Conservation (phyloP, 2,329 filamentous ascomycete genomes). For the Botrytis galanthina region DNA sequence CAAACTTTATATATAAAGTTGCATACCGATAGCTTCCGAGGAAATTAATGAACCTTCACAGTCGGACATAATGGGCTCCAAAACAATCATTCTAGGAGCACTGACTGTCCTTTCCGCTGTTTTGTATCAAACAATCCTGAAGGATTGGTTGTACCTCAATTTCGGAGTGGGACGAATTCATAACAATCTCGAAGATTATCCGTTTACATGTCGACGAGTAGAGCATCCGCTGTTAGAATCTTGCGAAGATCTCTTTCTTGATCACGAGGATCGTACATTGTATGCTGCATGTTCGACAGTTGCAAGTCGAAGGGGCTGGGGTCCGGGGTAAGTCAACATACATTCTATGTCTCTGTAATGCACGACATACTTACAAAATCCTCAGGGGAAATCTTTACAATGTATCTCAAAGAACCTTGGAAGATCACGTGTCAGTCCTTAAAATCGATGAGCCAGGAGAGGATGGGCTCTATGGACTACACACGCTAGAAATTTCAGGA, state of each 20-base stretch:
- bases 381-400: background rate
- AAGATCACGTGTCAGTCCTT: conserved; percentile 12
- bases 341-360: background rate
- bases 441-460: conserved; percentile 31
- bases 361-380: background rate
- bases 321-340: background rate
- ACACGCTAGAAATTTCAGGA: conserved; percentile 26
- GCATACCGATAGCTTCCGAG: background rate
- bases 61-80: background rate
- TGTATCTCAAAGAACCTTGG: background rate
- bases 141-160: conserved; percentile 34
- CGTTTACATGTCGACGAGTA: conserved; percentile 31
- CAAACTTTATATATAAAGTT: background rate
- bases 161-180: conserved; percentile 38
- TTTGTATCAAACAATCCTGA: conserved; percentile 38
- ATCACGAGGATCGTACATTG: conserved; percentile 32
- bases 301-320: background rate
- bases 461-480: conserved; percentile 28
- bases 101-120: conserved; percentile 13
- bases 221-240: conserved; percentile 30
- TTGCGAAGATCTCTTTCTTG: conserved; percentile 37
- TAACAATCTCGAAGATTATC: conserved; percentile 39
- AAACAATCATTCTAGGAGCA: background rate
- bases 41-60: background rate
- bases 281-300: conserved; percentile 33